These are phyloP conservation scores for Cardamine resedifolia DNA, from an alignment of 345 rosid genomes.

Conservation along the genomic window DNA sequence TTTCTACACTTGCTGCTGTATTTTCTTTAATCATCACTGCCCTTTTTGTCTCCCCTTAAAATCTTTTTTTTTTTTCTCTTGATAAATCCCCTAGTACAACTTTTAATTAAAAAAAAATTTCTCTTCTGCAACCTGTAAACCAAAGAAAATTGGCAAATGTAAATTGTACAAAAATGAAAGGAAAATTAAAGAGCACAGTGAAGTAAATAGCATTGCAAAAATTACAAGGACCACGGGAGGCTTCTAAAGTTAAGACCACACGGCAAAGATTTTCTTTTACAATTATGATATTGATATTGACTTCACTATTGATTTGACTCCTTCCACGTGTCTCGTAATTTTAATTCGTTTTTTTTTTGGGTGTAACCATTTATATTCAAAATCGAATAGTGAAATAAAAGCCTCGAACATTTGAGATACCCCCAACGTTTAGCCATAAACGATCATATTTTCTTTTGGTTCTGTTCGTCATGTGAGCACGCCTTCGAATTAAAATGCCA, in stretches of 20 bases:
- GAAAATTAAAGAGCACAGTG: neutral
- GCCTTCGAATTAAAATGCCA: constrained; percentile 16
- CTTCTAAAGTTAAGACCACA: constrained; percentile 31
- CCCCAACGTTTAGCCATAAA: constrained; percentile 10
- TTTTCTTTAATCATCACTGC: constrained; percentile 33
- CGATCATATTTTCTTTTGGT: neutral
- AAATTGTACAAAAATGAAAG: neutral
- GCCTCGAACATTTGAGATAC: constrained; percentile 24
- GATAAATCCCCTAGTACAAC: constrained; percentile 34
- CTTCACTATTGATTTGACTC: constrained; percentile 32
- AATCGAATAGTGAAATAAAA: constrained; percentile 15
- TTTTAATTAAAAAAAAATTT: neutral
- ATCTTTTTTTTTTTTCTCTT: neutral
- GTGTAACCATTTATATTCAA: neutral
- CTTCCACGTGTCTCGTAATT: constrained; percentile 14
- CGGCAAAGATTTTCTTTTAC: constrained; percentile 41
- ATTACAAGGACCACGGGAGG: constrained; percentile 25
- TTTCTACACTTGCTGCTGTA: constrained; percentile 23
- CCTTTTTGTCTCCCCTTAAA: constrained; percentile 29
- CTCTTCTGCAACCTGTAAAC: constrained; percentile 12
- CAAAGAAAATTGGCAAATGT: neutral
- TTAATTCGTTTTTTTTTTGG: neutral
- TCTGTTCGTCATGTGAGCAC: constrained; percentile 36
- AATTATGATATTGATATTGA: constrained; percentile 40
- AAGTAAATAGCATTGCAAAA: neutral